Conservation (phyloP, 1,284 basidiomycete species). For the Pholiota adiposa region DNA sequence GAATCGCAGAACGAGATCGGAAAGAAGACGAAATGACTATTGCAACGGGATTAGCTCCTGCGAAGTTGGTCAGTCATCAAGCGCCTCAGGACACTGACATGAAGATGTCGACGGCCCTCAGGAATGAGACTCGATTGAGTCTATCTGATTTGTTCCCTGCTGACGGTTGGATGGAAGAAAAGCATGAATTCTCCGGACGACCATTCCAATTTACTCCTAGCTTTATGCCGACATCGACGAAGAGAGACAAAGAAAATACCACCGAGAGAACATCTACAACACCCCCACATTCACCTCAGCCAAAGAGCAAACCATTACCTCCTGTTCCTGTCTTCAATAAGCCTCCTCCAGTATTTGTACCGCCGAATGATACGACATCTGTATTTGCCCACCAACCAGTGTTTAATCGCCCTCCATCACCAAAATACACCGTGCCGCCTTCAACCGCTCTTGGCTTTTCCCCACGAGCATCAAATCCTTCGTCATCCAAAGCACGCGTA, state of each 20-base stretch:
- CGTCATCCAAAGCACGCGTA: slow-evolving; percentile 24
- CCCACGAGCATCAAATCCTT: slow-evolving; percentile 35
- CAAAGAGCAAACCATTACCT: slow-evolving; percentile 38
- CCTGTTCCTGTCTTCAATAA: slow-evolving; percentile 60
- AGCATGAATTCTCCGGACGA: slow-evolving; percentile 32
- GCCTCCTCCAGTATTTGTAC: slow-evolving; percentile 59
- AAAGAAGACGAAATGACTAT: slow-evolving; percentile 40
- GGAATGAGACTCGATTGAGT: slow-evolving; percentile 47
- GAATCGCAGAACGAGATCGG: slow-evolving; percentile 64
- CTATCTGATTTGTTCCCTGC: slow-evolving; percentile 54
- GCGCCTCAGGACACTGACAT: background rate
- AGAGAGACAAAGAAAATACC: slow-evolving; percentile 2
- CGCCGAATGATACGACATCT: slow-evolving; percentile 34
- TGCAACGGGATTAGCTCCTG: slow-evolving; percentile 24
- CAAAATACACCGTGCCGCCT: slow-evolving; percentile 45
- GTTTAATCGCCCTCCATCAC: slow-evolving; percentile 33
- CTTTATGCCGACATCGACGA: slow-evolving; percentile 6
- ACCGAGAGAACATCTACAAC: slow-evolving; percentile 53
- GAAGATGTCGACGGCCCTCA: slow-evolving; percentile 1
- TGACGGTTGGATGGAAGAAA: slow-evolving; percentile 35
- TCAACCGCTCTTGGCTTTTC: slow-evolving; percentile 50
- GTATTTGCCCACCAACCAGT: slow-evolving; percentile 15
- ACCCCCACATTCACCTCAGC: slow-evolving; percentile 59
- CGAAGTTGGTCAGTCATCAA: slow-evolving; percentile 8
- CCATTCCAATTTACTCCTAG: slow-evolving; percentile 24